These are phyloP conservation scores for Ceratobasidium sp. DNA, from an alignment of 1,284 basidiomycete species.

Conservation along the genomic window DNA sequence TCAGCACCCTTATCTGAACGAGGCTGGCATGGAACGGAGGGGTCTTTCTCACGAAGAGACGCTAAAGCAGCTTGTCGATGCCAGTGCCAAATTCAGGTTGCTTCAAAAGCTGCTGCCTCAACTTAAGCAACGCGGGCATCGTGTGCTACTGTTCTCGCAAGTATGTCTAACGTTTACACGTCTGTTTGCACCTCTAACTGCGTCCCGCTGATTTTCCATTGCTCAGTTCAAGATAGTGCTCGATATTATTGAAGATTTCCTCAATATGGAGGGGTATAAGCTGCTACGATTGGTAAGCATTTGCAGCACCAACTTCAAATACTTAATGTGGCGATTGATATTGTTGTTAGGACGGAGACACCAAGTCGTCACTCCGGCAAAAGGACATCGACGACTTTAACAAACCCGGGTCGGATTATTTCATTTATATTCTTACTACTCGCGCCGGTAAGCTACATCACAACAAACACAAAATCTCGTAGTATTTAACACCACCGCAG, in stretches of 20 bases:
- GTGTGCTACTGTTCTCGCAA: constrained; percentile 97
- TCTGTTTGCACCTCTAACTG: background rate
- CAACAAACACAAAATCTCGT: constrained; percentile 63
- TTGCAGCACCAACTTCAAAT: background rate
- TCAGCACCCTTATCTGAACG: constrained; percentile 92
- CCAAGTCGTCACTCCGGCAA: constrained; percentile 87
- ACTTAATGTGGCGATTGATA: background rate
- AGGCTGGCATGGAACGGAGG: constrained; percentile 82
- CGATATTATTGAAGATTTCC: constrained; percentile 93
- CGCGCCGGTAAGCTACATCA: constrained; percentile 94
- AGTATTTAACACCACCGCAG: constrained; percentile 52
- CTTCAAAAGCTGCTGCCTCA: constrained; percentile 87
- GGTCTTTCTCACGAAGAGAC: constrained; percentile 70
- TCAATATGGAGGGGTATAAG: constrained; percentile 82
- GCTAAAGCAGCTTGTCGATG: constrained; percentile 85
- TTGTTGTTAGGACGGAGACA: constrained; percentile 82
- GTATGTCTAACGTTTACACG: constrained; percentile 62
- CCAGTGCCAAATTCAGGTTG: constrained; percentile 88
- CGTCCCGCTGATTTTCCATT: background rate
- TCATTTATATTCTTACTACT: constrained; percentile 93
- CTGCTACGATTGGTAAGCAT: constrained; percentile 85
- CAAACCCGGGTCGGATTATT: constrained; percentile 84
- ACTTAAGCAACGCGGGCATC: constrained; percentile 89
- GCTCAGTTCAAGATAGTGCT: constrained; percentile 92
- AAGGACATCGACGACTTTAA: constrained; percentile 97